Base-by-base conservation (phyloP, 2,329 filamentous ascomycete species). In the Colletotrichum sp. region DNA sequence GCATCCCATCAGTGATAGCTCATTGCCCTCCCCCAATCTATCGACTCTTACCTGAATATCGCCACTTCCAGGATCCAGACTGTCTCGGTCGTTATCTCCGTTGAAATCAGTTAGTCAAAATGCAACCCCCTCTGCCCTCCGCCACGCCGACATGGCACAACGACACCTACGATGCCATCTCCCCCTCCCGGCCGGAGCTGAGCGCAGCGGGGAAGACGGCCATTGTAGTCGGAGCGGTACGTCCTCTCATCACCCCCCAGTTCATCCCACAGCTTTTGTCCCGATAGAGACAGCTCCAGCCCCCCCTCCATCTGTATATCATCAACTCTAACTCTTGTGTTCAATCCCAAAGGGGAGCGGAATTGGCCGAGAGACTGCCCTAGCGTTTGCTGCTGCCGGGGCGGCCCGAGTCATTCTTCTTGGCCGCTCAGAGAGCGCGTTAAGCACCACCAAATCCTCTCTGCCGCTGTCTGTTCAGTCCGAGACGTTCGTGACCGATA, bases 361-460 rank as follows among this genome's bases (percentile, higher is more conserved):
- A 32, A 92, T 95, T 64, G 93, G 93, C 1, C 90, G 91, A 73
- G 91, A 92, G 2, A 90, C 93, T n/a, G 92, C 93, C 7, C 87
- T 89, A 64, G 86, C 92, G 65, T 95, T 88, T 77, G 82, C 84
- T n/a, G 67, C 78, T 2, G 88, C 88, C 0, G 82, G 82, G 1
- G 85, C 86, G 15, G 71, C 81, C 8, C 80, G 79, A 3, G 81
- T 89, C 36, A 82, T 85, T 18, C 80, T 90, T 32, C 75, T 85
- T 1, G 86, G 83, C 9, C 86, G 87, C 12, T 83, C 82, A 4
- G 61, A 78, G 1, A 77, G 79, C 6, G 79, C 80, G 4, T 80
- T 87, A 13, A 74, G 82, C 6, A 72, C 78, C 6, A 75, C 73
- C 24, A 71, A 70, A 24, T 70, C 70, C 38, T 68, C 57, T 82